Conservation (phyloP, 352 stramenopile genomes). For the Aphanomyces euteiches region DNA sequence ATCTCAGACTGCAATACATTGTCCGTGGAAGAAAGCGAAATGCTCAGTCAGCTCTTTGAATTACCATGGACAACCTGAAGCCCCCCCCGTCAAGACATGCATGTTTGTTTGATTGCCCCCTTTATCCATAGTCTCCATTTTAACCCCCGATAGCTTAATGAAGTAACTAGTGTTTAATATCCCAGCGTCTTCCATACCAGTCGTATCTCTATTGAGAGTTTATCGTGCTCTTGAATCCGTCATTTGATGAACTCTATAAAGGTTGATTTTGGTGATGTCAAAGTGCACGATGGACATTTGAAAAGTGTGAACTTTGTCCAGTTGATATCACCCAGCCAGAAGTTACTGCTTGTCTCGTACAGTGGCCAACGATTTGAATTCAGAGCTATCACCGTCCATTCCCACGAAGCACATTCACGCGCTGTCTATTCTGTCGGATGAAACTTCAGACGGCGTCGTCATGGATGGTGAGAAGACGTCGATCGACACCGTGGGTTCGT, state of each 20-base stretch:
- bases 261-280: not conserved
- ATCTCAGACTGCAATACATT: not conserved
- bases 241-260: not conserved
- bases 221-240: not conserved
- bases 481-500: too few species aligned
- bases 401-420: too few species aligned
- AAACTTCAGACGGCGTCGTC: too few species aligned
- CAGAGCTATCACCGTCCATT: not conserved
- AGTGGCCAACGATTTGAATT: not conserved
- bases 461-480: too few species aligned
- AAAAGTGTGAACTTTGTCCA: not conserved
- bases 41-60: not conserved
- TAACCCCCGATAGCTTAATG: not conserved
- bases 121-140: not conserved
- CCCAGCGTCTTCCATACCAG: too few species aligned
- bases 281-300: not conserved
- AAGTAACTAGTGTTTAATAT: slow-evolving; percentile 9
- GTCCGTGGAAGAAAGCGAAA: slow-evolving; percentile 17
- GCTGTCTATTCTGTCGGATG: too few species aligned
- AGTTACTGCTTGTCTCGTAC: not conserved
- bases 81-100: too few species aligned
- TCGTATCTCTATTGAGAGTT: not conserved
- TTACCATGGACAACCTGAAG: not conserved
- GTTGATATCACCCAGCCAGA: not conserved
- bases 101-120: too few species aligned